Percentiles rank a stretch among this genome's conserved stretches.
These are phyloP conservation scores for Acanthamoeba culbertsoni DNA, from an alignment of 208 protist species.

Conservation along the genomic window DNA sequence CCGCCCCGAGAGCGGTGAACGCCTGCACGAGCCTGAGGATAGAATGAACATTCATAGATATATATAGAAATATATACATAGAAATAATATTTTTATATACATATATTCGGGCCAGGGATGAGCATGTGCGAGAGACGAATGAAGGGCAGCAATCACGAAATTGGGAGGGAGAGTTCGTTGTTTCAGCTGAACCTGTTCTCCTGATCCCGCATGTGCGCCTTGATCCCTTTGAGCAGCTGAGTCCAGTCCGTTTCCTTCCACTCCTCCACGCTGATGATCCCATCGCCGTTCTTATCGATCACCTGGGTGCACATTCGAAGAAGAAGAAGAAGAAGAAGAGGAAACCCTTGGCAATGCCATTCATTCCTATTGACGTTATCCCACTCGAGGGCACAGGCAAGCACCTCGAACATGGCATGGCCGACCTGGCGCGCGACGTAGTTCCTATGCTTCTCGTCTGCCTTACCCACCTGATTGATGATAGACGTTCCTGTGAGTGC, in stretches of 20 bases:
- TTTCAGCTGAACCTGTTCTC: neutral
- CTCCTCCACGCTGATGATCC: neutral
- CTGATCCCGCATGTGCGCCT: neutral
- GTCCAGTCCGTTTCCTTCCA: neutral
- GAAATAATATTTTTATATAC: too few species aligned
- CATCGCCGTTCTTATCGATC: neutral
- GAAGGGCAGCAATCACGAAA: too few species aligned
- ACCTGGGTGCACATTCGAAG: neutral
- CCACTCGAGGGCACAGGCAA: too few species aligned
- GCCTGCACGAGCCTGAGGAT: neutral
- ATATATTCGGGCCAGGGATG: too few species aligned
- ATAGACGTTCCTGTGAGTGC: too few species aligned
- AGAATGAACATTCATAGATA: neutral
- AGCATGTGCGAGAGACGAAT: too few species aligned
- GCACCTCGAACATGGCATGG: neutral
- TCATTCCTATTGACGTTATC: too few species aligned
- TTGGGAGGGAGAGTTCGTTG: neutral
- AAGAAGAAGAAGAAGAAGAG: neutral
- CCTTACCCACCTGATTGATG: neutral
- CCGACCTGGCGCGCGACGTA: neutral
- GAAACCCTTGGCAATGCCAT: neutral
- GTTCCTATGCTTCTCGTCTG: neutral
- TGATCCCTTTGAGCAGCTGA: neutral
- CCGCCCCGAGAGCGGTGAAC: neutral
- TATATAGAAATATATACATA: too few species aligned